phyloP scores from a whole-genome alignment of 208 protist genomes.

The Porcisia deanei region DNA sequence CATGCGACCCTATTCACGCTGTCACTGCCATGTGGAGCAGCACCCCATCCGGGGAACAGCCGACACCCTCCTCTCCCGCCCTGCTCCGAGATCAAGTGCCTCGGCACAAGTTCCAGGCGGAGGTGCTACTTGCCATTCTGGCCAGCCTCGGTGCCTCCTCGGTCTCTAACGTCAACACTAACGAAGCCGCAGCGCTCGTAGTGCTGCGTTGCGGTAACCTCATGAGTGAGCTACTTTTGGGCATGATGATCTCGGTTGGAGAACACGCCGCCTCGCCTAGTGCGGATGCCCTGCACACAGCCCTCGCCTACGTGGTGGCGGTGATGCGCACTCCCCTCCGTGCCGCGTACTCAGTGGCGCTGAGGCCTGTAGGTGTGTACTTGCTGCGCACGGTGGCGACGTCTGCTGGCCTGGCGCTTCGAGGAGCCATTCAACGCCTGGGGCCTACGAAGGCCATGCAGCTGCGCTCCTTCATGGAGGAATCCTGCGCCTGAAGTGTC shows the following conservation, averaged over 20 bases:
- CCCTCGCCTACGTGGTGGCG: constrained; percentile 36
- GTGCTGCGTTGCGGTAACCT: constrained; percentile 22
- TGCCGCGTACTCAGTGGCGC: constrained; percentile 15
- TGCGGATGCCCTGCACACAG: constrained; percentile 11
- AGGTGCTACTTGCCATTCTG: constrained; percentile 15
- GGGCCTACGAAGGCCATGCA: constrained; percentile 28
- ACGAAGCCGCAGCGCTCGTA: neutral
- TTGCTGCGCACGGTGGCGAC: constrained; percentile 43
- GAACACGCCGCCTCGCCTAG: constrained; percentile 5
- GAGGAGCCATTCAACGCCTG: constrained; percentile 54
- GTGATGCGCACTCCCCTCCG: constrained; percentile 25
- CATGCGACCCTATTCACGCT: constrained; percentile 1
- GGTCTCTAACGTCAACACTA: neutral
- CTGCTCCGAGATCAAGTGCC: constrained; percentile 2
- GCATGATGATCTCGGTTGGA: constrained; percentile 5
- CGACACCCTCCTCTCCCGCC: neutral
- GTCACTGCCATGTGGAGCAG: constrained; percentile 6
- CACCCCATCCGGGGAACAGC: neutral
- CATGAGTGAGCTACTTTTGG: constrained; percentile 17
- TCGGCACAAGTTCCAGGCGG: constrained; percentile 4
- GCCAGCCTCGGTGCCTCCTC: constrained; percentile 7
- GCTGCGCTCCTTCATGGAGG: constrained; percentile 73
- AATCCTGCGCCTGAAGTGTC: constrained; percentile 23
- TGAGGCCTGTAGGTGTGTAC: constrained; percentile 35
- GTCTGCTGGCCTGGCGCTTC: constrained; percentile 36